Evolutionary conservation across 1,284 basidiomycete species (phyloP).

Genomic region (Apiotrichum akiyoshidainum): DNA sequence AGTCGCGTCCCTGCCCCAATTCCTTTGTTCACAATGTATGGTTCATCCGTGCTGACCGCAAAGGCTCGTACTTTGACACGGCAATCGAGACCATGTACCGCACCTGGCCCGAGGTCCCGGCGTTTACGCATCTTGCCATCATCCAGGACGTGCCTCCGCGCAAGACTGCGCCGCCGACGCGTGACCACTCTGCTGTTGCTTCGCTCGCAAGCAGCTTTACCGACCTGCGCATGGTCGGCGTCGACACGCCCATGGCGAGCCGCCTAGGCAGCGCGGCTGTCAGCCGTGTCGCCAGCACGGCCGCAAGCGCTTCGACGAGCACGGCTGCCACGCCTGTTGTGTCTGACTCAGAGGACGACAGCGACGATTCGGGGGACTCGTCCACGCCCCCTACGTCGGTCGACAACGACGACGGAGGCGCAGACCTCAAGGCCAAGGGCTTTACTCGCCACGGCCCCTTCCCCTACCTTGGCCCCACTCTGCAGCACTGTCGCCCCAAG

Average conservation of each 20-base stretch:
- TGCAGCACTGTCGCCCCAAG: constrained; percentile 41
- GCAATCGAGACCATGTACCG: constrained; percentile 47
- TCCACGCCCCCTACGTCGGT: constrained; percentile 39
- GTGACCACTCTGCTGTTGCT: constrained; percentile 12
- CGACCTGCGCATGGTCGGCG: constrained; percentile 17
- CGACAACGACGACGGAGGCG: constrained; percentile 23
- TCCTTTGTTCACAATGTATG: not conserved
- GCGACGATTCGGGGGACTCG: constrained; percentile 16
- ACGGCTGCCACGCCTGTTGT: constrained; percentile 9
- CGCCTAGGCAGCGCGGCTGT: not conserved
- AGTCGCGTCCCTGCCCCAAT: not conserved
- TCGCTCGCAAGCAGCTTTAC: constrained; percentile 13
- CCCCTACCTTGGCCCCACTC: constrained; percentile 42
- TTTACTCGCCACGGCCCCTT: constrained; percentile 51
- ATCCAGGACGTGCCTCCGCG: constrained; percentile 50
- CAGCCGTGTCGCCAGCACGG: constrained; percentile 3
- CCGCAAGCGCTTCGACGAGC: constrained; percentile 1
- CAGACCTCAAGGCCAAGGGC: constrained; percentile 24
- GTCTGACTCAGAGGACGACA: constrained; percentile 14
- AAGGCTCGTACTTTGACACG: constrained; percentile 52
- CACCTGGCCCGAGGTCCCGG: constrained; percentile 39
- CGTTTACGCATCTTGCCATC: constrained; percentile 53
- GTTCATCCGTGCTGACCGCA: constrained; percentile 3
- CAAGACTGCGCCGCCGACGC: constrained; percentile 40
- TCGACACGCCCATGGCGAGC: not conserved